Evolutionary conservation across 768 basidiomycete species (phyloP).

Genomic region (Phlebiopsis gigantea): DNA sequence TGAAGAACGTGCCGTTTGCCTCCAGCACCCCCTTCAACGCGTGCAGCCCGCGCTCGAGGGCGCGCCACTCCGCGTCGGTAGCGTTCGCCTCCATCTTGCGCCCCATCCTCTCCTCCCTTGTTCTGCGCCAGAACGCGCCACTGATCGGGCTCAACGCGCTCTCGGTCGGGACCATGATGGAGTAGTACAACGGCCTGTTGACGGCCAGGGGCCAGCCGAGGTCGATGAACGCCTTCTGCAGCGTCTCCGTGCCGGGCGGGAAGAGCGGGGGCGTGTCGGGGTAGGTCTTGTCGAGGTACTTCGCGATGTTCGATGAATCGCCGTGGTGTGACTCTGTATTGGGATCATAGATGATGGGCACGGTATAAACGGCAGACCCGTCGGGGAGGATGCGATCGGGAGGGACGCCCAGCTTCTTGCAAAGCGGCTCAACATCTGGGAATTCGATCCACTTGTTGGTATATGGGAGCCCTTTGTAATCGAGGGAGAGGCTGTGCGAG

Average conservation of each 20-base stretch:
- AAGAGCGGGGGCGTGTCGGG: constrained; percentile 37
- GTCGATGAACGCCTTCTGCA: constrained; percentile 26
- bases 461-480: constrained; percentile 35
- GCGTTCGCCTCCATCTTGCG: constrained; percentile 30
- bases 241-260: constrained; percentile 31
- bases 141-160: constrained; percentile 29
- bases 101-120: constrained; percentile 30
- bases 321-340: constrained; percentile 32
- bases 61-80: constrained; percentile 32
- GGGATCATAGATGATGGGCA: constrained; percentile 48
- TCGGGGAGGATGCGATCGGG: constrained; percentile 23
- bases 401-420: constrained; percentile 27
- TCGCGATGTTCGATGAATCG: constrained; percentile 42
- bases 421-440: constrained; percentile 35
- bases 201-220: constrained; percentile 14
- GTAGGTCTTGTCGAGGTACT: constrained; percentile 47
- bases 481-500: constrained; percentile 21
- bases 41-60: constrained; percentile 28
- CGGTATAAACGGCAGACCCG: constrained; percentile 37
- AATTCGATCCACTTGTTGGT: constrained; percentile 44
- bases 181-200: not conserved
- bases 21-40: constrained; percentile 15
- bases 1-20: constrained; percentile 20
- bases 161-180: constrained; percentile 3
- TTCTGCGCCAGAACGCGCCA: constrained; percentile 34